Conservation (phyloP, 768 basidiomycete genomes). For the Lactarius hengduanensis region DNA sequence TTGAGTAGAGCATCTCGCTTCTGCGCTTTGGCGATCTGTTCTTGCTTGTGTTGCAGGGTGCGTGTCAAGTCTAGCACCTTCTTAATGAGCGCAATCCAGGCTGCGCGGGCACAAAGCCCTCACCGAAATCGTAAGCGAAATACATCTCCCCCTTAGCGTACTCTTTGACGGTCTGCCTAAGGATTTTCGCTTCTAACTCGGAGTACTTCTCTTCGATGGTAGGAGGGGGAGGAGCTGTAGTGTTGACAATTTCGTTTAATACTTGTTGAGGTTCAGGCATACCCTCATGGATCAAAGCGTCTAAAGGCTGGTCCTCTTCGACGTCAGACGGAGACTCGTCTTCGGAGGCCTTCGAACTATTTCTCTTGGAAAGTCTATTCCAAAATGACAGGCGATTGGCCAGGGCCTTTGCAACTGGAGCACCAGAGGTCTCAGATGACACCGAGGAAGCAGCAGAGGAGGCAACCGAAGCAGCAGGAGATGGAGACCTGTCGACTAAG, state of each 20-base stretch:
- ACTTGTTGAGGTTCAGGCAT: conserved; percentile 46
- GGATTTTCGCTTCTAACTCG: conserved; percentile 80
- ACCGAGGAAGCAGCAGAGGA: conserved; percentile 55
- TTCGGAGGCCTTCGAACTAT: background rate
- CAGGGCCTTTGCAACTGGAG: conserved; percentile 60
- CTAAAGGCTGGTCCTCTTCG: conserved; percentile 23
- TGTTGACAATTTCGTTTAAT: conserved; percentile 55
- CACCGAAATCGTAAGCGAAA: conserved; percentile 85
- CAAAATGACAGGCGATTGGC: conserved; percentile 73
- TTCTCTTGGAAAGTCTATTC: conserved; percentile 53
- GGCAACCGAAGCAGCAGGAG: conserved; percentile 35
- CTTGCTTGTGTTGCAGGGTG: conserved; percentile 77
- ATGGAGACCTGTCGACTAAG: conserved; percentile 26
- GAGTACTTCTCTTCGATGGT: conserved; percentile 64
- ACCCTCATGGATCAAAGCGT: conserved; percentile 27
- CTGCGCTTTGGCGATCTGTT: conserved; percentile 55
- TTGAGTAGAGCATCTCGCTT: conserved; percentile 58
- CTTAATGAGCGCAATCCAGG: background rate
- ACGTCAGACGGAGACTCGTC: conserved; percentile 16
- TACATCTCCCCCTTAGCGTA: conserved; percentile 87
- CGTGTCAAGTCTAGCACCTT: conserved; percentile 67
- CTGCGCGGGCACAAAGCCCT: conserved; percentile 21
- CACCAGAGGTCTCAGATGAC: conserved; percentile 45
- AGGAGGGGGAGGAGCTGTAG: conserved; percentile 59
- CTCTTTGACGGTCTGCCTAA: conserved; percentile 74